Percentiles rank a stretch among this genome's conserved stretches.
phyloP scores from a whole-genome alignment of 768 basidiomycete species.

The Rhodocollybia butyracea region DNA sequence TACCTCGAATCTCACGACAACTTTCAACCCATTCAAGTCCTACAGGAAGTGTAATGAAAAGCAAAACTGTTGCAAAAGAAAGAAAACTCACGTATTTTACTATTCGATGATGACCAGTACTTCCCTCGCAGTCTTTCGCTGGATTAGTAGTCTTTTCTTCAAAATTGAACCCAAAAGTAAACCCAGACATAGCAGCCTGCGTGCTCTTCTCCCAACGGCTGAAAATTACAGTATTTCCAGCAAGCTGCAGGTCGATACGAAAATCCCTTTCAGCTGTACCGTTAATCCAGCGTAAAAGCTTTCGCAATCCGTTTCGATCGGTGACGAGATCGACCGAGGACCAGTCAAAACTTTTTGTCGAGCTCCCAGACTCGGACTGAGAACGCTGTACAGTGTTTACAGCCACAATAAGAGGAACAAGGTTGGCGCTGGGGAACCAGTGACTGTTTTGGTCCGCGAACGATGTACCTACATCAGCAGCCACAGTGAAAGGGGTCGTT shows the following conservation, averaged over 20 bases:
- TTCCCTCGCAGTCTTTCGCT: conserved; percentile 45
- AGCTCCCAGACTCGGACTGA: conserved; percentile 7
- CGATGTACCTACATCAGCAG: conserved; percentile 31
- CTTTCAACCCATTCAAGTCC: conserved; percentile 37
- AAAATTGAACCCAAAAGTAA: conserved; percentile 58
- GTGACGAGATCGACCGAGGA: conserved; percentile 42
- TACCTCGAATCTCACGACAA: conserved; percentile 40
- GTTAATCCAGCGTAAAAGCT: conserved; percentile 44
- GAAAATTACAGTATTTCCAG: conserved; percentile 58
- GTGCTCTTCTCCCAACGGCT: conserved; percentile 51
- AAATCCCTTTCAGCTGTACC: conserved; percentile 31
- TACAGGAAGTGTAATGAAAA: conserved; percentile 10
- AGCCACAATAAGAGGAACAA: conserved; percentile 48
- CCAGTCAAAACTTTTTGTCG: conserved; percentile 38
- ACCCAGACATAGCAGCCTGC: conserved; percentile 32
- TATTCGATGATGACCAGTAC: conserved; percentile 60
- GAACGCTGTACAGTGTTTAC: too few relatives aligned
- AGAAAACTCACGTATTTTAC: conserved; percentile 51
- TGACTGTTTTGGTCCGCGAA: conserved; percentile 42
- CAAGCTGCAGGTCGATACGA: conserved; percentile 67
- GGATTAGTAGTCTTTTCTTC: conserved; percentile 51
- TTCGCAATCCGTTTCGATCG: conserved; percentile 53
- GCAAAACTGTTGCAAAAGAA: not conserved
- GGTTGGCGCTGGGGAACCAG: conserved; percentile 27
- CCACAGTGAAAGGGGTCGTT: conserved; percentile 31